Base-by-base conservation (phyloP, 2,329 filamentous ascomycete genomes). In the Fusarium duplospermum region DNA sequence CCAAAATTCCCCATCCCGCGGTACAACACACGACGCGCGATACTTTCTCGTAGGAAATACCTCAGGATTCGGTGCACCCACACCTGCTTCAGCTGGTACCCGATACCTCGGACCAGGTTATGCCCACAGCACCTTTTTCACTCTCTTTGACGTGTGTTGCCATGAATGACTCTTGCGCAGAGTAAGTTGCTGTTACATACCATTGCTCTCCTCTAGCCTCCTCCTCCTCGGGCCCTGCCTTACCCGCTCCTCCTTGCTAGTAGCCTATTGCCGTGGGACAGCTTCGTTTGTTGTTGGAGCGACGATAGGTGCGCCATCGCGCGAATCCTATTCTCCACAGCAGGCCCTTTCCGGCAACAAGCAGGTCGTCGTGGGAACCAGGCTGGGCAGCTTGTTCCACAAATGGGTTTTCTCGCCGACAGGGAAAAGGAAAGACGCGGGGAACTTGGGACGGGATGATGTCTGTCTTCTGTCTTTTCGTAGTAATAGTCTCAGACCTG, bases 211-310 rank as follows among this genome's bases (percentile, higher is more conserved):
- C 45, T 27, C 52, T 73, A 64, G 54, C 33, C 65, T 42, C 62
- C 54, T 42, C 62, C 54, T 24, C 31, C 29, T 71, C 60, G 57
- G 71, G 67, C 61, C 68, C 45, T 74, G 64, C 47, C 67, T 42
- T 68, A 68, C 71, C 71, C 71, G 67, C 67, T 74, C 67, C 71
- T 31, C 71, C 71, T 63, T 74, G 31, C 38, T 35, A 52, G 58
- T 73, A 73, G 66, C 56, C 40, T 33, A 50, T 52, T 40, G 14
- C 22, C 45, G 3, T 50, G 45, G 18, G 24, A 52, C 47, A 52
- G 11, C 18, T 62, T 56, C 24, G 56, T 20, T 8, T 8, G 64
- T 52, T 31, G 36, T 66, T 62, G 35, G 33, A 61, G 47, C 14
- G 56, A 64, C 18, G 66, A 54, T 29, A 62, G 27, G 29, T 50